A percentile compares a stretch with the other conserved stretches of the same genome.
Conservation (phyloP, 306 rosid genomes). For the Alnus glutinosa region DNA sequence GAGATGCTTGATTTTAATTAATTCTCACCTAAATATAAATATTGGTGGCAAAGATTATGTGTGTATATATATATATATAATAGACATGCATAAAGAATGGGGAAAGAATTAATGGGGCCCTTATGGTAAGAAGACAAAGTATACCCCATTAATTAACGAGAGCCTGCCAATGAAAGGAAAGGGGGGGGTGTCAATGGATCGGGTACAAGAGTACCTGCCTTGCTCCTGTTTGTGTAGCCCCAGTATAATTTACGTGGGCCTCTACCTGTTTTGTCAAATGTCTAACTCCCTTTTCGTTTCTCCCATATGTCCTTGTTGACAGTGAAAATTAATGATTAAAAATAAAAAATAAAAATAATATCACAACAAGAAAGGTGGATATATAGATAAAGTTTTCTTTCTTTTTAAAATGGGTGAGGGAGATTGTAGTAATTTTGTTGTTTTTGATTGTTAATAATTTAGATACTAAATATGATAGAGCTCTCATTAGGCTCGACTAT, state of each 20-base stretch:
- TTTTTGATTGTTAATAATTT: no score
- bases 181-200: slow-evolving; percentile 38
- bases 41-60: slow-evolving; percentile 34
- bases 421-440: no score
- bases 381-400: no score
- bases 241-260: slow-evolving; percentile 47
- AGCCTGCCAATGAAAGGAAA: no score
- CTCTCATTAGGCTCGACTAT: no score
- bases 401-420: no score
- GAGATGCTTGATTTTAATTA: slow-evolving; percentile 43
- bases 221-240: slow-evolving; percentile 51
- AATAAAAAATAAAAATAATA: not conserved
- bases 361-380: no score
- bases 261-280: slow-evolving; percentile 21
- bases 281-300: not conserved
- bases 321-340: not conserved
- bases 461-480: no score
- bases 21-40: slow-evolving; percentile 23
- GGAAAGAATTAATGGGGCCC: slow-evolving; percentile 42
- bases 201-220: slow-evolving; percentile 43
- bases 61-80: not conserved
- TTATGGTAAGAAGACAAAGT: slow-evolving; percentile 36
- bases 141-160: slow-evolving; percentile 41
- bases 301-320: not conserved
- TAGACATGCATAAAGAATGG: slow-evolving; percentile 31